phyloP scores from a whole-genome alignment of 208 protist genomes.

The Acanthamoeba sp. region DNA sequence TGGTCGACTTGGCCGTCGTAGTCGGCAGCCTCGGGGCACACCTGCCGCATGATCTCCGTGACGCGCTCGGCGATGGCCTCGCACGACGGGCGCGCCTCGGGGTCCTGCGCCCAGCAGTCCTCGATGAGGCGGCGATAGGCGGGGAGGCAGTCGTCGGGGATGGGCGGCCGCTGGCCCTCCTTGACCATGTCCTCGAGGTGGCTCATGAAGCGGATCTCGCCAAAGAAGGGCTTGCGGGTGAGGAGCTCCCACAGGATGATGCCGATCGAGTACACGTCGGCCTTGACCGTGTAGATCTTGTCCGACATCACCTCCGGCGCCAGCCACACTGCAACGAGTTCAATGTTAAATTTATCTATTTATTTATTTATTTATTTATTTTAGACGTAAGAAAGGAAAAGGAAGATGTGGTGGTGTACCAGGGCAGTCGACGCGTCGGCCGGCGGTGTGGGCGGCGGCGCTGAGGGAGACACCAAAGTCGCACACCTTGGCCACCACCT shows the following conservation, averaged over 20 bases:
- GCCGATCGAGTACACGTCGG: conserved; percentile 31
- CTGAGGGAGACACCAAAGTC: conserved; percentile 69
- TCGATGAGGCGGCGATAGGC: conserved; percentile 3
- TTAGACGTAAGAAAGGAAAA: too few species aligned
- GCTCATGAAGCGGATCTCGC: conserved; percentile 62
- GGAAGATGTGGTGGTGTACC: too few species aligned
- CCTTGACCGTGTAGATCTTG: conserved; percentile 45
- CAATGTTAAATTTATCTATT: too few species aligned
- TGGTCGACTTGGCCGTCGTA: not conserved
- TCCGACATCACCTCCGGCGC: conserved; percentile 27
- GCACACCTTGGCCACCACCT: conserved; percentile 62
- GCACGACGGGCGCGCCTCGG: not conserved
- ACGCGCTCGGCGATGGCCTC: not conserved
- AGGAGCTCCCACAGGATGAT: conserved; percentile 68
- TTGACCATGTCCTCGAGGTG: conserved; percentile 3
- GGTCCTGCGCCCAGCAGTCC: conserved; percentile 12
- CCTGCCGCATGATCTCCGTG: not conserved
- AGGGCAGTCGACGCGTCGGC: conserved; percentile 43
- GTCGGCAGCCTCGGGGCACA: not conserved
- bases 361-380: too few species aligned
- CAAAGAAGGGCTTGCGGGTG: not conserved
- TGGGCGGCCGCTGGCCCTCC: not conserved
- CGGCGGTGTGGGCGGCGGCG: not conserved
- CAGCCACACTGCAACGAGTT: conserved; percentile 35
- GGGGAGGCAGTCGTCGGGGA: not conserved